Evolutionary conservation across 2,329 filamentous ascomycete genomes (phyloP).

Genomic region (Trichoderma polysporum): DNA sequence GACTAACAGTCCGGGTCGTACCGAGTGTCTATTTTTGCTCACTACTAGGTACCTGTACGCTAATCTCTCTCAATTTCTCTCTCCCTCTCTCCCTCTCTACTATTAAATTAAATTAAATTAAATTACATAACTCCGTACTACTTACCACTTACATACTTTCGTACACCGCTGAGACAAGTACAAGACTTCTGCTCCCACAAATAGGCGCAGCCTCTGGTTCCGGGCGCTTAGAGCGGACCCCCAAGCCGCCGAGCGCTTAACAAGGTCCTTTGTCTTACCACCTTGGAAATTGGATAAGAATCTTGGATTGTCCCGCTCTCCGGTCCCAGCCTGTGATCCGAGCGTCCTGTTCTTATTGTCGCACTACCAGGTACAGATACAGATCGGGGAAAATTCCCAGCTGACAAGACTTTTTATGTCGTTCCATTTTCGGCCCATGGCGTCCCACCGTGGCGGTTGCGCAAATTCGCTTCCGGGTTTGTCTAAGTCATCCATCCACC

Average conservation of each 20-base stretch:
- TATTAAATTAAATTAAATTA: background rate
- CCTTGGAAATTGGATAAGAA: background rate
- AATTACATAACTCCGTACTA: background rate
- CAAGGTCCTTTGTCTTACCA: background rate
- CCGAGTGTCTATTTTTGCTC: background rate
- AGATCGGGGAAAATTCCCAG: background rate
- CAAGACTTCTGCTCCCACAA: background rate
- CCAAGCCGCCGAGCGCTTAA: conserved; percentile 14
- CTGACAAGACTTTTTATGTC: background rate
- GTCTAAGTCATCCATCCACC: background rate
- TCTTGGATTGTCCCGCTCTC: background rate
- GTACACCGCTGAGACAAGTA: background rate
- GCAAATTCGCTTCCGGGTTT: conserved; percentile 15
- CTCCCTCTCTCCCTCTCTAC: background rate
- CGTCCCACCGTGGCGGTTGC: conserved; percentile 21
- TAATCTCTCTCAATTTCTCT: background rate
- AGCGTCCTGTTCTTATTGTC: background rate
- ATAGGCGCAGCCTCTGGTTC: background rate
- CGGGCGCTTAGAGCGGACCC: conserved; percentile 16
- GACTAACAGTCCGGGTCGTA: background rate
- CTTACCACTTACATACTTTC: background rate
- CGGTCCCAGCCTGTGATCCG: conserved; percentile 14
- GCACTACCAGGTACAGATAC: background rate
- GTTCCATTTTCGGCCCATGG: background rate
- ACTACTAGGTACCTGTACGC: background rate